Evolutionary conservation across 352 stramenopile genomes (phyloP).

Genomic region (Phytophthora multivora): DNA sequence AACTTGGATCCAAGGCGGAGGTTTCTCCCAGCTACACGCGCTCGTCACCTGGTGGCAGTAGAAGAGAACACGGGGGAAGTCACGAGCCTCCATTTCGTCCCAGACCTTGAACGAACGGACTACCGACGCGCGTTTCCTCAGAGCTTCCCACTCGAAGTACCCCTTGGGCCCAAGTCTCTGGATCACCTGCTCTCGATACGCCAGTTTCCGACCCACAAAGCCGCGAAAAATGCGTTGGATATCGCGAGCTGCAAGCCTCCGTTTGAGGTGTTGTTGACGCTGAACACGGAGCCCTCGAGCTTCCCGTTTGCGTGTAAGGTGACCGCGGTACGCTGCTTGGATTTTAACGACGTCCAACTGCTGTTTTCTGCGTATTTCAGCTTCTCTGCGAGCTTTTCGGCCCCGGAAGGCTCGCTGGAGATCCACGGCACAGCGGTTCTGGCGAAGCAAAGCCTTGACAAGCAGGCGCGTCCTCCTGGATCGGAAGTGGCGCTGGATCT

Average conservation of each 20-base stretch:
- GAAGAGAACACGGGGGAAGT: slow-evolving; percentile 64
- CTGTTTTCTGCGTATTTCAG: slow-evolving; percentile 36
- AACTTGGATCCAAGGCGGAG: slow-evolving; percentile 52
- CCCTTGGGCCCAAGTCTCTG: slow-evolving; percentile 48
- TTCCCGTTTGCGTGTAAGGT: slow-evolving; percentile 42
- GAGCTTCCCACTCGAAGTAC: slow-evolving; percentile 70
- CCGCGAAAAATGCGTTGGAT: slow-evolving; percentile 73
- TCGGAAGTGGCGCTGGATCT: slow-evolving; percentile 72
- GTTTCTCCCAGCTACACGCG: slow-evolving; percentile 68
- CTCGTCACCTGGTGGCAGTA: slow-evolving; percentile 79
- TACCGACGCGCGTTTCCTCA: slow-evolving; percentile 33
- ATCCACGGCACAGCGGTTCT: slow-evolving; percentile 63
- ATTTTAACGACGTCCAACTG: slow-evolving; percentile 50
- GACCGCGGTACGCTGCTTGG: slow-evolving; percentile 56
- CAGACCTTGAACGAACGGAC: slow-evolving; percentile 67
- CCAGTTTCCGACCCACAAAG: slow-evolving; percentile 38
- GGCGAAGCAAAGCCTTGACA: slow-evolving; percentile 50
- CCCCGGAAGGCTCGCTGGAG: slow-evolving; percentile 74
- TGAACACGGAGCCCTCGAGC: slow-evolving; percentile 17
- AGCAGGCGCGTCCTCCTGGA: slow-evolving; percentile 45
- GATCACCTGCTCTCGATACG: slow-evolving; percentile 54
- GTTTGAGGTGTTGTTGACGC: slow-evolving; percentile 27
- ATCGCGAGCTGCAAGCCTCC: slow-evolving; percentile 32
- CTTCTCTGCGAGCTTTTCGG: slow-evolving; percentile 47
- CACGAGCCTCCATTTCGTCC: slow-evolving; percentile 68